These are phyloP conservation scores for Ceratocystis cacaofunesta DNA, from an alignment of 2,329 filamentous ascomycete genomes.

Conservation along the genomic window DNA sequence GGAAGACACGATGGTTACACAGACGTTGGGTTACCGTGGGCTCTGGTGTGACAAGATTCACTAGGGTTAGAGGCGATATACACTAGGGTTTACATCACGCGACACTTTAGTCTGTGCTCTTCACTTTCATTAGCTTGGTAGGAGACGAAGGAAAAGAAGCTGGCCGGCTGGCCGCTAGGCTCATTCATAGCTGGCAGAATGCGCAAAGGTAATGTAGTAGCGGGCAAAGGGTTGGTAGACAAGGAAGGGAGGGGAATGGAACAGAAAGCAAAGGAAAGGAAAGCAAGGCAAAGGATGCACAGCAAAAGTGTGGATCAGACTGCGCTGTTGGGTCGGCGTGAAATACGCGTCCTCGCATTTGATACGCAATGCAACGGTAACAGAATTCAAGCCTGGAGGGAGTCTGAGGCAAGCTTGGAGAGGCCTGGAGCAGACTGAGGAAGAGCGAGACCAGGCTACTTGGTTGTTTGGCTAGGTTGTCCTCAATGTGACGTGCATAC, in stretches of 20 bases:
- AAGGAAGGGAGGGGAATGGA: too few species aligned
- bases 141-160: too few species aligned
- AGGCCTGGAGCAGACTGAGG: too few species aligned
- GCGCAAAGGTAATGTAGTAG: too few species aligned
- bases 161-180: too few species aligned
- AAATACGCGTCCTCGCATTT: not conserved
- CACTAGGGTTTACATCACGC: not conserved
- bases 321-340: not conserved
- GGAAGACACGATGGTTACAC: not conserved
- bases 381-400: not conserved
- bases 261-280: too few species aligned
- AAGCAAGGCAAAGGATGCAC: not conserved
- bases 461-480: too few species aligned
- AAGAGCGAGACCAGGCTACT: too few species aligned
- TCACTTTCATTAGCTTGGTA: too few species aligned
- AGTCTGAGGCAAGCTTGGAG: not conserved
- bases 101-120: not conserved
- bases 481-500: not conserved
- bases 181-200: too few species aligned
- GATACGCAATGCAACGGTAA: not conserved
- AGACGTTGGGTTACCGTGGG: not conserved
- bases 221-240: too few species aligned
- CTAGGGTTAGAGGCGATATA: rapidly evolving
- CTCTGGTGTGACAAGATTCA: not conserved
- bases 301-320: not conserved